Base-by-base conservation (phyloP, 257 asterid species). In the Penstemon barbatus region DNA sequence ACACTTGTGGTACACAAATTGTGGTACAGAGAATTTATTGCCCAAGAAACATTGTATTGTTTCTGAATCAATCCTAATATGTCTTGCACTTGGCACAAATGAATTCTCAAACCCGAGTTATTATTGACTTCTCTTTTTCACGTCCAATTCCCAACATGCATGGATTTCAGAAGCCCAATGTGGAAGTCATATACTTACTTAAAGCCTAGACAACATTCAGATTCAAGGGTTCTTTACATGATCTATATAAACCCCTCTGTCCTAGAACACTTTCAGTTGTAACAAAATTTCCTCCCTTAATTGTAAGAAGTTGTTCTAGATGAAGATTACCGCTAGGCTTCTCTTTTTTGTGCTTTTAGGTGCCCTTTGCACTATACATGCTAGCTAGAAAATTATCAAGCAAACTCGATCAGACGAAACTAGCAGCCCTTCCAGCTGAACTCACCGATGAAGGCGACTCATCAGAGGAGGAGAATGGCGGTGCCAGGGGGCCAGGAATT, bases 141-240 rank as follows among this genome's bases (percentile, higher is more conserved):
- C 39, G 65, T 15, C 64, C 65, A 46, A 37, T 77, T 77, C 40
- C 78, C 81, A 63, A 68, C 70, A 51, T 51, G 70, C 78, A 64
- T 57, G 61, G 52, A 55, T 72, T 63, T 68, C 68, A 40, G 69
- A 77, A 61, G 42, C 69, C 3, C 52, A 72, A 44, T 51, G 52
- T 72, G 72, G 25, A 45, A 72, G 15, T 55, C 75, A 62, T 43
- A 37, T 19, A 54, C 65, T 39, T 57, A 71, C 33, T 71, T 12
- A 45, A 48, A 57, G 37, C 60, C 66, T 49, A 48, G 52, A 58
- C 11, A 61, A 68, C 43, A n/a, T 36, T 15, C 5, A 18, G 11
- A 9, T 13, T 25, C 58, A 52, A 59, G 63, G 13, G 60, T 49
- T 18, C 36, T 41, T 25, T 40, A 6, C 62, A 12, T 42, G 53